Evolutionary conservation across 83 land plant genomes (phyloP).

Genomic region (Thuja plicata): DNA sequence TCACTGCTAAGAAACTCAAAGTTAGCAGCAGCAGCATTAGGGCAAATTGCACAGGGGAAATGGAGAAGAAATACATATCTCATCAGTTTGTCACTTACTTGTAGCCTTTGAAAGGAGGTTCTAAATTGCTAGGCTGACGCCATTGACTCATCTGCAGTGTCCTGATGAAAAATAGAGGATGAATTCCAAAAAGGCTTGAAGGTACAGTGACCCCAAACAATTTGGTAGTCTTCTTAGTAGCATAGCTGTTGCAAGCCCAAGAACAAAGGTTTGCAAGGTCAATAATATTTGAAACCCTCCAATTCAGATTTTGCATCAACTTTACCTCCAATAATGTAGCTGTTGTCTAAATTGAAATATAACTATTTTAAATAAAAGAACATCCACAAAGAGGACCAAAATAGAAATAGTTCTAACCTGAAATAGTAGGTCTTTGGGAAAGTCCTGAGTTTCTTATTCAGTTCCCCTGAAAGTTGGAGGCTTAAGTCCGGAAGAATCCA

Average conservation of each 20-base stretch:
- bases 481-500: slow-evolving; percentile 97
- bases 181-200: slow-evolving; percentile 65
- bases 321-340: neutral
- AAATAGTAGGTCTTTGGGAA: slow-evolving; percentile 88
- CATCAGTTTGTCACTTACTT: slow-evolving; percentile 45
- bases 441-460: slow-evolving; percentile 63
- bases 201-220: slow-evolving; percentile 80
- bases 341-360: neutral
- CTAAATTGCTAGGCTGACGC: slow-evolving; percentile 61
- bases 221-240: slow-evolving; percentile 74
- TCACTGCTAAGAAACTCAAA: slow-evolving; percentile 53
- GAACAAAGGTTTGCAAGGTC: slow-evolving; percentile 13
- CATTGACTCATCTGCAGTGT: slow-evolving; percentile 81
- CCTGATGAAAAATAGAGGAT: slow-evolving; percentile 82
- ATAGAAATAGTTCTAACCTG: slow-evolving; percentile 31
- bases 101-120: slow-evolving; percentile 88
- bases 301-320: neutral
- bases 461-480: slow-evolving; percentile 64
- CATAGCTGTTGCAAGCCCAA: slow-evolving; percentile 62
- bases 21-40: neutral
- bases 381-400: slow-evolving; percentile 4
- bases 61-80: neutral
- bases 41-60: slow-evolving; percentile 9
- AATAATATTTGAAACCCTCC: neutral
- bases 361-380: neutral